phyloP scores from a whole-genome alignment of 2,329 filamentous ascomycete genomes.

The Colletotrichum cereale region DNA sequence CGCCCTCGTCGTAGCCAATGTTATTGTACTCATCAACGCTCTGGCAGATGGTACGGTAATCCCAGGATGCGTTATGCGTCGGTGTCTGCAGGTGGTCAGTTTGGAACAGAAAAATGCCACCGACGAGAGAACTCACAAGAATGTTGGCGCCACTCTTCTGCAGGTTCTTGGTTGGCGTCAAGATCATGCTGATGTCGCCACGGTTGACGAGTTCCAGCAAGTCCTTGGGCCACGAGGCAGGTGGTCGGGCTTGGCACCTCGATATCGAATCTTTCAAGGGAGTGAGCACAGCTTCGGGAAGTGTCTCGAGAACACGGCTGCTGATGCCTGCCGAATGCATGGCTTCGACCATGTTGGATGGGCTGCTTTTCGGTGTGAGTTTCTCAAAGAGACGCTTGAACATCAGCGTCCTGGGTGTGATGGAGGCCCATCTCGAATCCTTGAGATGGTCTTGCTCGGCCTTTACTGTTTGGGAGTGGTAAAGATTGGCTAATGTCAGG shows the following conservation, averaged over 20 bases:
- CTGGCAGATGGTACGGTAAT: conserved; percentile 83
- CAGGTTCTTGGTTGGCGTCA: conserved; percentile 61
- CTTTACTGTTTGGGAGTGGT: conserved; percentile 54
- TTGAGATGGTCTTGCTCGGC: conserved; percentile 51
- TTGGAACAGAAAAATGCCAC: neutral
- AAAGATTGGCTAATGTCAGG: conserved; percentile 59
- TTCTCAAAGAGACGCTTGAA: conserved; percentile 76
- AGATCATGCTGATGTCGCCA: conserved; percentile 80
- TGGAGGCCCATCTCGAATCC: conserved; percentile 57
- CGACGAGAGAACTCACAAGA: conserved; percentile 52
- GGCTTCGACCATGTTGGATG: conserved; percentile 77
- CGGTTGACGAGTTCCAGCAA: conserved; percentile 83
- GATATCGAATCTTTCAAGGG: conserved; percentile 87
- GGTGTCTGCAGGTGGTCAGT: conserved; percentile 59
- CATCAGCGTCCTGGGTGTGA: conserved; percentile 77
- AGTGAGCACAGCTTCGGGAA: conserved; percentile 86
- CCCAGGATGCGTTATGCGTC: conserved; percentile 76
- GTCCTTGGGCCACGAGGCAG: conserved; percentile 78
- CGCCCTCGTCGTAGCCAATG: conserved; percentile 79
- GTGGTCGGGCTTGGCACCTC: conserved; percentile 86
- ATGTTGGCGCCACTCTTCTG: conserved; percentile 53
- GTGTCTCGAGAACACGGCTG: conserved; percentile 77
- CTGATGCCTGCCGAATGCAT: conserved; percentile 80
- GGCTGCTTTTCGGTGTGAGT: conserved; percentile 63
- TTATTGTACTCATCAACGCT: conserved; percentile 70